These are phyloP conservation scores for Fraxinus americana DNA, from an alignment of 257 asterid species.

Conservation along the genomic window DNA sequence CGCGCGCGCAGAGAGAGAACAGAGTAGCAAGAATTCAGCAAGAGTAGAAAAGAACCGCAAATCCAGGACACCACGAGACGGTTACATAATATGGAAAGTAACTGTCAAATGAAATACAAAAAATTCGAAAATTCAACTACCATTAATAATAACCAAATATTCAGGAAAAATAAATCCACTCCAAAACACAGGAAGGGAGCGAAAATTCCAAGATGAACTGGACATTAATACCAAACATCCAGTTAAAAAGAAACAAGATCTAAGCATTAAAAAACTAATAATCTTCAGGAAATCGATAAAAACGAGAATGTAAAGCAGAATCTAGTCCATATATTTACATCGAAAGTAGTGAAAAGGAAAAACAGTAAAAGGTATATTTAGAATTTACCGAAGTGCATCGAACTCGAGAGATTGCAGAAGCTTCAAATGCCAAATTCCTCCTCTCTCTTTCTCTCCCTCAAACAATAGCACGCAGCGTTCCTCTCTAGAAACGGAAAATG, in stretches of 20 bases:
- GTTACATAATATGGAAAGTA: slow-evolving; percentile 10
- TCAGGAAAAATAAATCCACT: slow-evolving; percentile 17
- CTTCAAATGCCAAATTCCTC: slow-evolving; percentile 22
- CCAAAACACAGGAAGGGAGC: not conserved
- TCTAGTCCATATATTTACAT: slow-evolving; percentile 21
- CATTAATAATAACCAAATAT: slow-evolving; percentile 7
- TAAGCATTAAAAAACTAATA: slow-evolving; percentile 25
- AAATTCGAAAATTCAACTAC: slow-evolving; percentile 34
- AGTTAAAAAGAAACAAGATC: slow-evolving; percentile 37
- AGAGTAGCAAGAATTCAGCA: not conserved
- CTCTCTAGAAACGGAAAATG: slow-evolving; percentile 26
- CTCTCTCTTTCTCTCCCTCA: not conserved
- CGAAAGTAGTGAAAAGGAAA: slow-evolving; percentile 17
- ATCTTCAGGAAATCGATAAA: slow-evolving; percentile 7
- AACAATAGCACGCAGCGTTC: not conserved
- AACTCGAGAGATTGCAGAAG: slow-evolving; percentile 23
- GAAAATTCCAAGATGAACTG: not conserved
- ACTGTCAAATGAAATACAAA: slow-evolving; percentile 38
- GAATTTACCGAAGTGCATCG: slow-evolving; percentile 36
- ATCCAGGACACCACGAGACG: not conserved
- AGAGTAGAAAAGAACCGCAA: not conserved
- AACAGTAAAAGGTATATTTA: slow-evolving; percentile 29
- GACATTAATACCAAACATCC: not conserved
- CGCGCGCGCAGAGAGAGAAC: not conserved
- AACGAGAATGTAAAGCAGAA: slow-evolving; percentile 13